Base-by-base conservation (phyloP, 2,329 filamentous ascomycete species). In the Plectosphaerella plurivora region DNA sequence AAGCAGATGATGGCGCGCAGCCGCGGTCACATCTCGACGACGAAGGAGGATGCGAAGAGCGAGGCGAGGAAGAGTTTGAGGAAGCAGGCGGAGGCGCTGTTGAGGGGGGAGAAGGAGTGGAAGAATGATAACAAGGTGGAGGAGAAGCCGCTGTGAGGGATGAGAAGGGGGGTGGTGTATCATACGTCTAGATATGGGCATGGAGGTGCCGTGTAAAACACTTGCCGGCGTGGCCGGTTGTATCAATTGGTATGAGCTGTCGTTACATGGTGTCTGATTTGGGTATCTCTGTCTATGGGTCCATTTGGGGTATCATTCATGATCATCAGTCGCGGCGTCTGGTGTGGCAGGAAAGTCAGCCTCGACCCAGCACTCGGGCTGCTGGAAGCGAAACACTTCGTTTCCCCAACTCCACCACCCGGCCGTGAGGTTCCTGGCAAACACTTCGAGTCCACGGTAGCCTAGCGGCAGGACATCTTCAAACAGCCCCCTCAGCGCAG, bases 371-470 rank as follows among this genome's bases (percentile, higher is more conserved):
- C 77, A 68, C 37, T 76, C 70, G 7, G 75, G 66, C 54, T 77
- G 75, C 62, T 92, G 89, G 60, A 88, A 91, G 55, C 81, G 81
- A 53, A 90, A 66, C 9, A 82, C 85, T 61, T 93, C 84, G 59
- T 91, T 78, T 3, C 89, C 89, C 88, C 87, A 92, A 25, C 81
- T 80, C 79, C 84, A 88, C 89, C 89, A 93, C 0, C 87, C 87
- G 8, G 82, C 77, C 2, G 88, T 89, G 45, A 91, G 69, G 63
- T 87, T 83, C 52, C 89, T 77, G 2, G 88, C 87, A 70, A 93
- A 94, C 2, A 92, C 74, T 67, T 94, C 89, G n/a, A 92, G 71
- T 3, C 79, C 87, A 15, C 65, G 62, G 59, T 83, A 86, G 3
- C 72, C 66, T 3, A 62, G 57, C 1, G 73, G 72, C 25, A 89